A percentile compares a stretch with the other conserved stretches of the same genome.
phyloP scores from a whole-genome alignment of 2,329 filamentous ascomycete species.

The Waltergamsia citrina region DNA sequence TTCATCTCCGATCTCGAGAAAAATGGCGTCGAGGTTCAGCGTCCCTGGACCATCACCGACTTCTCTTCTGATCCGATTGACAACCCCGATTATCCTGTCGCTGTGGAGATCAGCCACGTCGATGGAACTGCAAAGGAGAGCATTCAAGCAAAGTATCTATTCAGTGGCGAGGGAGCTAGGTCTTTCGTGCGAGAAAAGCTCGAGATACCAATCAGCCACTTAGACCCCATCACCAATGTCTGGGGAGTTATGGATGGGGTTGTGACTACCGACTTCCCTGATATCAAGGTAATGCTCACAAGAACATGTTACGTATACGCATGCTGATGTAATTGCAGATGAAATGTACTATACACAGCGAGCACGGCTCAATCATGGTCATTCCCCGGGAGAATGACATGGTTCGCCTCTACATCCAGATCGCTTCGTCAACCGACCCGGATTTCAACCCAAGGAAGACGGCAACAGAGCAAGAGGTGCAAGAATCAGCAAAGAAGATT shows the following conservation, averaged over 20 bases:
- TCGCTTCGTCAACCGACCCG: conserved; percentile 49
- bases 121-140: conserved; percentile 64
- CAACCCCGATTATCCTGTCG: conserved; percentile 63
- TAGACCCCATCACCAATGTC: conserved; percentile 60
- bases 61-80: conserved; percentile 49
- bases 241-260: conserved; percentile 73
- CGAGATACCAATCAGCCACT: conserved; percentile 61
- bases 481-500: conserved; percentile 55
- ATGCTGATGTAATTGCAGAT: conserved; percentile 26
- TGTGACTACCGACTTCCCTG: conserved; percentile 64
- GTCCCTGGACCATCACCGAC: conserved; percentile 54
- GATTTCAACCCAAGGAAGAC: conserved; percentile 54
- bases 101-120: conserved; percentile 67
- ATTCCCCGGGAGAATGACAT: conserved; percentile 64
- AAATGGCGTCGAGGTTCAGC: conserved; percentile 49
- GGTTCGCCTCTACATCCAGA: conserved; percentile 63
- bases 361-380: conserved; percentile 68
- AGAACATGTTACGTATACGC: not conserved
- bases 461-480: conserved; percentile 53
- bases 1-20: conserved; percentile 58
- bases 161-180: conserved; percentile 61
- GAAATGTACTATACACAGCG: conserved; percentile 69
- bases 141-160: conserved; percentile 58
- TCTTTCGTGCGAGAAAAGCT: conserved; percentile 57
- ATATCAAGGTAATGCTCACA: conserved; percentile 51